Evolutionary conservation across 352 stramenopile genomes (phyloP), one percentile per base, ranked within the genome.

Genomic region (Pythium dissotocum): DNA sequence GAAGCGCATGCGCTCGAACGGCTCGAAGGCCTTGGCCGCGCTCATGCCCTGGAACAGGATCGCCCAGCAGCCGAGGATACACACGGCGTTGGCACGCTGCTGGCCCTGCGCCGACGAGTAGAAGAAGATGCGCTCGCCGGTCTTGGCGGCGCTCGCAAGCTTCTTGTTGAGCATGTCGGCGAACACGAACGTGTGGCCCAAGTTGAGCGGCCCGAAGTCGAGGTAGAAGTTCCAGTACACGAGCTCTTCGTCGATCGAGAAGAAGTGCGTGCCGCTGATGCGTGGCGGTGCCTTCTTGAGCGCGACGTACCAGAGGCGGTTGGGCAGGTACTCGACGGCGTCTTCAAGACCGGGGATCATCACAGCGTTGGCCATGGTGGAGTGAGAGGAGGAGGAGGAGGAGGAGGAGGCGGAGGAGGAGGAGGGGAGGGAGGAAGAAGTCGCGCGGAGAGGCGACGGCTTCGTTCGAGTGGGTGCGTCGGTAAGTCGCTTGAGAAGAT

Each of bases 151-250:
- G 61, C 48, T 68, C 61, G 30, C 68, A 55, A 88, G 63, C 86
- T 88, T 65, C 46, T 70, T 64, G 63, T 64, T 65, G 56, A 65
- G 53, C 56, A 70, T 61, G 18, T 67, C 67, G 18, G 80, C 18
- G 71, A 98, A 98, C 16, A 72, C 63, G 38, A 80, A 79, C 44
- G 73, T 79, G 53, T 64, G 65, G 58, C 90, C 94, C 2, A 99
- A 72, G 69, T 97, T 98, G n/a, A 98, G 79, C 44, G 95, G 96
- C 8, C 96, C 96, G 84, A 98, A 99, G 77, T 99, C 96, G 18
- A 98, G 78, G 78, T 97, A 98, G 70, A 98, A 98, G 71, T 97
- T 98, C 86, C 90, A 97, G 75, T 99, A 99, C 2, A 96, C 63
- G 53, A 98, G 77, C 69, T 95, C 80, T 6, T 83, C 64, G 77